Evolutionary conservation across 805 yeast genomes (phyloP), one percentile per base, ranked within the genome.

Genomic region (Debaryomyces castellii): DNA sequence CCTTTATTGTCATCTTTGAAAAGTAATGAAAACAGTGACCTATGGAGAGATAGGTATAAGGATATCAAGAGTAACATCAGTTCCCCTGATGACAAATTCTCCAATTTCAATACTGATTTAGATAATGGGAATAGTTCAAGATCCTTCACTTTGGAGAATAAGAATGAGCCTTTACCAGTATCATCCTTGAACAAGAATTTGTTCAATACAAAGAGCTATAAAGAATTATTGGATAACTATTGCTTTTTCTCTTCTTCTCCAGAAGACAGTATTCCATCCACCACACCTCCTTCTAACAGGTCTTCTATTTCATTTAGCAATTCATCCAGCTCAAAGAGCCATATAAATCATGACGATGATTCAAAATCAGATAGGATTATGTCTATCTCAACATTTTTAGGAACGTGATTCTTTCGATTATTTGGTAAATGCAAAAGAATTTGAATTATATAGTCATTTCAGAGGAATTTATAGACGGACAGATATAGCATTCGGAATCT

Each of bases 171-270:
- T 16, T 30, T 30, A 17, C 18, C 20, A 11, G 20, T 30, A 14
- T 18, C 38, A 2, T 18, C 40, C 11, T 33, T 43, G 18, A 54
- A 22, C 59, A 64, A 43, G 73, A 75, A 2, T 53, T 23, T 27
- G 12, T 62, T 77, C 43, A 71, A 79, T 52, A 74, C 85, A 4
- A 73, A 76, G 52, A 68, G 81, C 1, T 83, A 83, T 54, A 75
- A 77, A 51, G 80, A 81, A 47, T 61, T 83, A 17, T 61, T 83
- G 42, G 81, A 82, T 40, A 74, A 78, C 23, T 83, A 80, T 54
- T 83, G 89, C 52, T 83, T 83, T 53, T 83, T 77, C 45, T 54
- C 66, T 9, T 40, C 62, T 3, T 52, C 53, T n/a, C 39, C 50
- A n/a, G 48, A 55, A 17, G 49, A 52, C 18, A 41, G 25, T 14